Evolutionary conservation across 805 yeast species (phyloP).

Genomic region (Starmerella sirachaensis): DNA sequence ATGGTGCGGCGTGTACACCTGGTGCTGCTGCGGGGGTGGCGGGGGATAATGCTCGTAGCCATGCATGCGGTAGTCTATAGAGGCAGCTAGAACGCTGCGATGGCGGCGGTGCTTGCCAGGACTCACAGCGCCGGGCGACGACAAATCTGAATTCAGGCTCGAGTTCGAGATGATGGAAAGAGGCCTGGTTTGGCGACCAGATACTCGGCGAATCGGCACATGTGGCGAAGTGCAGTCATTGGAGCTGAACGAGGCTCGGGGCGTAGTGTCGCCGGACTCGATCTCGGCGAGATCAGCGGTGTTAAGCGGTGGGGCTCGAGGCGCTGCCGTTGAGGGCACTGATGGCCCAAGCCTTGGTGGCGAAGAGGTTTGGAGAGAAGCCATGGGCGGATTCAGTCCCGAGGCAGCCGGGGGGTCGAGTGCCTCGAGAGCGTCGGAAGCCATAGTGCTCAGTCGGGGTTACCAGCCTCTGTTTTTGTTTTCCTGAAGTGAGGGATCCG

Average conservation of each 20-base stretch:
- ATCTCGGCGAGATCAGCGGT: conserved; percentile 6
- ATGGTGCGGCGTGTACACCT: conserved; percentile 1
- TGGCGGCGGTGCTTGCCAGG: conserved; percentile 14
- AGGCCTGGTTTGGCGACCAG: conserved; percentile 16
- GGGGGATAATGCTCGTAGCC: background rate
- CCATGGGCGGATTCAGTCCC: no score
- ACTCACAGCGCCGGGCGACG: conserved; percentile 5
- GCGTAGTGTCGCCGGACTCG: conserved; percentile 13
- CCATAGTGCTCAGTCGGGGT: no score
- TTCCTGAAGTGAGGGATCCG: no score
- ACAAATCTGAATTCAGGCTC: conserved; percentile 15
- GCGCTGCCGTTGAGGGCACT: background rate
- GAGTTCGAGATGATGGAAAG: conserved; percentile 15
- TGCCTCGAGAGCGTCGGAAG: no score
- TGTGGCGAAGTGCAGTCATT: conserved; percentile 9
- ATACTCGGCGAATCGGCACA: conserved; percentile 5
- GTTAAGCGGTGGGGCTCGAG: background rate
- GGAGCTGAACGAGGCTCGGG: conserved; percentile 6
- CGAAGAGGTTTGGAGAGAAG: no score
- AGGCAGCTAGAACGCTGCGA: conserved; percentile 15
- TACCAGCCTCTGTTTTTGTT: no score
- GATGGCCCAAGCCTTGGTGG: no score
- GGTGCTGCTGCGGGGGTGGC: conserved; percentile 1
- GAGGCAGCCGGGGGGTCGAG: no score
- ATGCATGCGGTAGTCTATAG: conserved; percentile 12